Base-by-base conservation (phyloP, 345 rosid species). In the Kernera saxatilis region DNA sequence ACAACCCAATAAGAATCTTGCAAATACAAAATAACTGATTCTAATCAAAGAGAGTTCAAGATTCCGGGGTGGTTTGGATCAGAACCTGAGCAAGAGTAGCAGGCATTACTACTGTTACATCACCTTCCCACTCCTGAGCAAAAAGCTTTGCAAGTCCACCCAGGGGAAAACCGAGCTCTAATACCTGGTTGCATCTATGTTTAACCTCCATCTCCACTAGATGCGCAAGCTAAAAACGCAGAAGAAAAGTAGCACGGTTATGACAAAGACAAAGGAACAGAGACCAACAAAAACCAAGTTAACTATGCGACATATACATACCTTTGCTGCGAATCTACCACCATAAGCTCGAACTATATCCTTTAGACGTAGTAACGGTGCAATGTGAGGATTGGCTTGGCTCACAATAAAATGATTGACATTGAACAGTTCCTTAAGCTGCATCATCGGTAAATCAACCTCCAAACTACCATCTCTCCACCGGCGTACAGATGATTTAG, bases 381-480 rank as follows among this genome's bases (percentile, higher is more conserved):
- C 86, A 50, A 94, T 91, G 55, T 94, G 99, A 63, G 99, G 99
- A 79, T 91, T 94, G n/a, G 99, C 99, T 73, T 94, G 98, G 57
- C 97, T 91, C 61, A 91, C 99, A 22, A 91, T 94, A 69, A 94
- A 94, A 80, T 94, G 98, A 79, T 94, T 94, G 63, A 94, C 99
- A 73, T 94, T 94, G 67, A 94, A 94, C 14, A 94, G 83, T 65
- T 94, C 99, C 80, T 94, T 94, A 79, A 94, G 77, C 77, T 94
- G 98, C 87, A 91, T 94, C 99, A 89, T 94, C 5, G 99, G 99
- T 66, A 94, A 77, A 80, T 94, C 98, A 61, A 91, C 85, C 87
- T 94, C 98, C 84, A 94, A 82, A 81, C 99, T 91, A 57, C 99
- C 99, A 78, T 94, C 99, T 78, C 98, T 89, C 98, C 99, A 94